Conservation (phyloP, 2,329 filamentous ascomycete genomes). For the Byssothecium circinans region DNA sequence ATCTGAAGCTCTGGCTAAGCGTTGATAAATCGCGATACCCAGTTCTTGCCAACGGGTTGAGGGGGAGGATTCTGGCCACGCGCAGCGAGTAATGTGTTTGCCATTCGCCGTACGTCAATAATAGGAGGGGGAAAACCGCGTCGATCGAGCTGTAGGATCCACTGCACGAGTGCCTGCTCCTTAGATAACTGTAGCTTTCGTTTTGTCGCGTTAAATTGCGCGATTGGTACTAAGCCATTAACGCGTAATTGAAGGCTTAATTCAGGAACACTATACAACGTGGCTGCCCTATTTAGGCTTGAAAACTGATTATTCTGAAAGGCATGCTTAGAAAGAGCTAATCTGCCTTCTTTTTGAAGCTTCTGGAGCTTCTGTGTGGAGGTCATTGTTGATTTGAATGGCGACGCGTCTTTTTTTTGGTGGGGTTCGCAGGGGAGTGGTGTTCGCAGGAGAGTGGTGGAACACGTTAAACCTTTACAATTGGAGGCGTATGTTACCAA, state of each 20-base stretch:
- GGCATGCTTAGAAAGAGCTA: conserved; percentile 4
- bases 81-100: conserved; percentile 10
- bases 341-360: conserved; percentile 12
- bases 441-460: too few relatives aligned
- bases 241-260: conserved; percentile 3
- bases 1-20: conserved; percentile 13
- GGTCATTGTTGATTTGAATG: too few relatives aligned
- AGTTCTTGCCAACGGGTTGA: conserved; percentile 9
- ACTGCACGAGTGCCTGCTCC: conserved; percentile 6
- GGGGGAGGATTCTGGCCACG: conserved; percentile 8
- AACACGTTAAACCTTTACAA: too few relatives aligned
- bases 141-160: conserved; percentile 10
- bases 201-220: conserved; percentile 3
- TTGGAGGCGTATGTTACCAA: too few relatives aligned
- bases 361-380: too few relatives aligned
- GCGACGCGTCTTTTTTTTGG: too few relatives aligned
- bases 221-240: not conserved
- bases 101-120: conserved; percentile 11
- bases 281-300: not conserved
- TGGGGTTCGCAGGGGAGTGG: too few relatives aligned
- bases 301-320: conserved; percentile 2
- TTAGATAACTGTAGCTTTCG: conserved; percentile 9
- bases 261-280: conserved; percentile 1
- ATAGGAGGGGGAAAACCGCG: conserved; percentile 8
- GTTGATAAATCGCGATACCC: conserved; percentile 11